Evolutionary conservation across 139 green algal species (phyloP), one percentile per base, ranked within the genome.

Genomic region (Coelastrella sp.): DNA sequence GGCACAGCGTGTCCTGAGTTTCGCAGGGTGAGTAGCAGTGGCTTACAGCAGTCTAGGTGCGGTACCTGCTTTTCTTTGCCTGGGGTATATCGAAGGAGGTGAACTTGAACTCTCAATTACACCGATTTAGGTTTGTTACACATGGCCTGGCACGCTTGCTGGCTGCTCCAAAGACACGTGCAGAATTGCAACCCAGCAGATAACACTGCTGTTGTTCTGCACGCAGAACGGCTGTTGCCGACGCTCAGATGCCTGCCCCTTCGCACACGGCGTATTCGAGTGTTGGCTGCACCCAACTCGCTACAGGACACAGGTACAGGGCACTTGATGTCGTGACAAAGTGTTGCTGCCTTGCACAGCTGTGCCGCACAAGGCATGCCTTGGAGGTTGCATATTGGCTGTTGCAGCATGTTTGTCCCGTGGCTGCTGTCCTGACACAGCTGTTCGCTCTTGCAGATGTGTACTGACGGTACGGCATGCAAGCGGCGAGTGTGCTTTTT

Each of bases 401-500:
- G 32, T 47, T 47, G 32, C 32, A 47, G 32, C 32, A 47, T 47
- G 32, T 47, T 47, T 47, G 32, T 47, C 32, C 32, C 32, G 32
- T 47, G 32, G 32, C 32, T 47, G 32, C 32, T 47, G 32, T 47
- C 32, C 32, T 47, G 32, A 47, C 32, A 74, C 4, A n/a, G 74
- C 17, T 14, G 22, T 5, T 61, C 65, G 77, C 54, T 64, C 19
- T 11, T 83, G 83, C 97, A 99, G 95, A 95, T 98, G 93, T 99
- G 98, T 94, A 99, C 96, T 59, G 98, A 99, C 89, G 98, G 97
- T 2, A 79, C 89, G 3, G 84, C 56, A 47, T 99, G 98, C 95
- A 96, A 94, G 83, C 95, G 98, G 3, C 95, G 96, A 6, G 97
- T 99, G 22, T 99, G 98, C 95, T 99, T 99, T 94, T 99, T 99